Evolutionary conservation across 2,329 filamentous ascomycete genomes (phyloP).

Genomic region (Colletotrichum sansevieriae): DNA sequence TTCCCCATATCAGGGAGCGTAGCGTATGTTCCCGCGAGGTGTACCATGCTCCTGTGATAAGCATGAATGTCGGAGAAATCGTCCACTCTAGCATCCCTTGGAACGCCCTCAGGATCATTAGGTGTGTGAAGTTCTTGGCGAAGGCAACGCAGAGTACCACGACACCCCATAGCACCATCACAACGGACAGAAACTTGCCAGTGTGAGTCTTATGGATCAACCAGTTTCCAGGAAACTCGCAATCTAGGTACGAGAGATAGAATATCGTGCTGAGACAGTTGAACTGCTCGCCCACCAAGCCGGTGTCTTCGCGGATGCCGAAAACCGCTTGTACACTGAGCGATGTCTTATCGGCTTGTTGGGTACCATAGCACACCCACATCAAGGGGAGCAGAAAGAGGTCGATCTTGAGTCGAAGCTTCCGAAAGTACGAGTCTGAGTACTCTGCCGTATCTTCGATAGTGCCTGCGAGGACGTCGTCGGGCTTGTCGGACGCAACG

Average conservation of each 20-base stretch:
- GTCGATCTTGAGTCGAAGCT: conserved; percentile 49
- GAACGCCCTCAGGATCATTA: too few relatives aligned
- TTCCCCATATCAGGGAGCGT: too few relatives aligned
- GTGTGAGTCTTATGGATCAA: conserved; percentile 44
- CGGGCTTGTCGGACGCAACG: neutral
- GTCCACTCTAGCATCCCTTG: too few relatives aligned
- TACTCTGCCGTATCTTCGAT: conserved; percentile 42
- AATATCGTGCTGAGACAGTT: conserved; percentile 50
- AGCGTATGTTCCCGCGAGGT: too few relatives aligned
- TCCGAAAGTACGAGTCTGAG: conserved; percentile 46
- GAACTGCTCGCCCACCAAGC: conserved; percentile 48
- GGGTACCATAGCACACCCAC: conserved; percentile 48
- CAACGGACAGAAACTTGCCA: conserved; percentile 42
- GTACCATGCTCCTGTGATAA: too few relatives aligned
- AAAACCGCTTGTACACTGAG: conserved; percentile 49
- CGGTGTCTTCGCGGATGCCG: conserved; percentile 48
- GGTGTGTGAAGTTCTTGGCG: too few relatives aligned
- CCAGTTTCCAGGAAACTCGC: conserved; percentile 48
- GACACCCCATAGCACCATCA: too few relatives aligned
- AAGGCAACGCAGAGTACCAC: too few relatives aligned
- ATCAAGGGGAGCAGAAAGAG: conserved; percentile 49
- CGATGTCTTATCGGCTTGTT: conserved; percentile 50
- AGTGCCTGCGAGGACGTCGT: conserved; percentile 21
- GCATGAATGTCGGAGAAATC: too few relatives aligned
- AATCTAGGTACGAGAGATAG: conserved; percentile 48